Conservation (phyloP, 225 moss, liverwort and hornwort genomes). For the Neckera pumila region DNA sequence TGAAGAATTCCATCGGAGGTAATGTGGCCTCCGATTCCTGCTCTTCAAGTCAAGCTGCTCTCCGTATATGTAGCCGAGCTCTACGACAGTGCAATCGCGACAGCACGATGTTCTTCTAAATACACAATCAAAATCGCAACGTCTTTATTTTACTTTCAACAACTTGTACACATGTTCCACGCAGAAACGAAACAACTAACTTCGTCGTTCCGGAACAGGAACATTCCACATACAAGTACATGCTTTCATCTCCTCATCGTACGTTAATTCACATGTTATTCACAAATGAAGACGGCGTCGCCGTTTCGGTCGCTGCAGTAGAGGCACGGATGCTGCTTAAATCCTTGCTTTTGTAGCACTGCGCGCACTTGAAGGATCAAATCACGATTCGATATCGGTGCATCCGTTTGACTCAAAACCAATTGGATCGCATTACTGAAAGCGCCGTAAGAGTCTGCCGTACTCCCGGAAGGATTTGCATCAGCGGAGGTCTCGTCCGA, state of each 20-base stretch:
- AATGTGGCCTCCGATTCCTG: background rate
- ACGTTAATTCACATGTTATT: background rate
- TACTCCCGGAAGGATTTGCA: conserved; percentile 39
- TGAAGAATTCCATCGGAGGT: background rate
- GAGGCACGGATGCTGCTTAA: conserved; percentile 80
- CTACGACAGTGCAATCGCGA: background rate
- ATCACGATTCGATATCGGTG: conserved; percentile 33
- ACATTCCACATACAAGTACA: background rate
- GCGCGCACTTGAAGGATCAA: conserved; percentile 53
- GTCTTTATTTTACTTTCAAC: background rate
- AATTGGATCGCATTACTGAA: conserved; percentile 72
- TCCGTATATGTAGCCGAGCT: background rate
- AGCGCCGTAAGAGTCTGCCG: conserved; percentile 51
- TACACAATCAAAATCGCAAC: background rate
- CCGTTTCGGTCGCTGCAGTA: conserved; percentile 48
- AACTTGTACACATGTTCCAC: background rate
- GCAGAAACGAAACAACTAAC: background rate
- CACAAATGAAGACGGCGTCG: conserved; percentile 37
- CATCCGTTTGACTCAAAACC: conserved; percentile 15
- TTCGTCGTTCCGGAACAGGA: background rate
- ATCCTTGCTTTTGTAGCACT: conserved; percentile 49
- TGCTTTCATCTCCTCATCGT: background rate
- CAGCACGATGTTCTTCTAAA: background rate
- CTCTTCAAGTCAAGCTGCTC: background rate
- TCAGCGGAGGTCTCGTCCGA: conserved; percentile 85